Evolutionary conservation across 2,329 filamentous ascomycete species (phyloP), one percentile per base, ranked within the genome.

Genomic region (Diplodia seriata): DNA sequence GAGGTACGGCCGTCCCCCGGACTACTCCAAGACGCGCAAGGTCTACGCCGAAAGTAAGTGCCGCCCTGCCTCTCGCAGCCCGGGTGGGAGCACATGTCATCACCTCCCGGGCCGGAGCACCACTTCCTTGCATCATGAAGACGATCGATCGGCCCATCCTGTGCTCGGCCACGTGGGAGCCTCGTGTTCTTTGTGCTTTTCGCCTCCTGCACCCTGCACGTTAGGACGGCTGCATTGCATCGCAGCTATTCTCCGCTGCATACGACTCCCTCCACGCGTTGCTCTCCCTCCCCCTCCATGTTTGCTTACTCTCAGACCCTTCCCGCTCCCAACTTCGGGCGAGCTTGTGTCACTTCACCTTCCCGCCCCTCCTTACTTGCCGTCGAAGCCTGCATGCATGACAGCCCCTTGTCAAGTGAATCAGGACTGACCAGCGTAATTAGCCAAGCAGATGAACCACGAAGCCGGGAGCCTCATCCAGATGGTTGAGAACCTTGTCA

Each of bases 401-500:
- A 51, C 59, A 51, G 33, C 43, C 59, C 59, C 59, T 63, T 63
- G 43, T 63, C 59, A 63, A 38, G 9, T 63, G 59, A 51, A 51
- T 63, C 59, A 63, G 40, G 31, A 65, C 61, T 68, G 56, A 70
- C 36, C 57, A 51, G 29, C 36, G 69, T 53, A 15, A 31, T 55
- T 73, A 90, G 88, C 85, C 65, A 90, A 88, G 76, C 81, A 78
- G 43, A 82, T 80, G 76, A 83, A 78, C 72, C 89, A 90, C 75
- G 77, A 78, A 55, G 80, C 86, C 3, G 83, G 82, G 43, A 87
- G 84, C 67, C 83, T 91, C 2, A 84, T 86, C 15, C 78, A 84
- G 59, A 83, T 91, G 4, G 88, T 91, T 49, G 85, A 90, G 75
- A 91, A 90, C 74, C 84, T 91, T 1, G 88, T 91, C 74, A 90